Conservation (phyloP, 2,329 filamentous ascomycete genomes). For the Paraphoma sp. region DNA sequence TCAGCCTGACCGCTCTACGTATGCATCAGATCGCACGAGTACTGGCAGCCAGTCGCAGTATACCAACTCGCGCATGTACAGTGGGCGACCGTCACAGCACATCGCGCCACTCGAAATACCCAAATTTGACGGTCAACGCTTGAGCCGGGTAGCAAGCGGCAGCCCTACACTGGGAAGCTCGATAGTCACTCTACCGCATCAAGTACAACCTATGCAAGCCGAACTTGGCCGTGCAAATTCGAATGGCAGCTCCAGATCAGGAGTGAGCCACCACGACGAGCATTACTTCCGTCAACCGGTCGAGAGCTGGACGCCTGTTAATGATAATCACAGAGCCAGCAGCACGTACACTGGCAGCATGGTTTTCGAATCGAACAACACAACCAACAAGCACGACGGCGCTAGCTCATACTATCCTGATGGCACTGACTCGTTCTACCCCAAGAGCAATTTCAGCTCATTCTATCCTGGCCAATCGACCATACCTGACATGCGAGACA, state of each 20-base stretch:
- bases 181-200: slow-evolving; percentile 47
- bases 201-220: slow-evolving; percentile 45
- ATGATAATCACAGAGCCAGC: slow-evolving; percentile 47
- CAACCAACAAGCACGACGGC: slow-evolving; percentile 55
- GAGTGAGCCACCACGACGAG: slow-evolving; percentile 38
- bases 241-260: slow-evolving; percentile 43
- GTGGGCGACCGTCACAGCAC: slow-evolving; percentile 68
- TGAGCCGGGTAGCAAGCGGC: slow-evolving; percentile 71
- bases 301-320: slow-evolving; percentile 47
- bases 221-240: slow-evolving; percentile 47
- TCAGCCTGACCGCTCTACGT: slow-evolving; percentile 59
- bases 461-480: slow-evolving; percentile 55
- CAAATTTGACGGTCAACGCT: slow-evolving; percentile 63
- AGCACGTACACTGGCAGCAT: slow-evolving; percentile 54
- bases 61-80: slow-evolving; percentile 63
- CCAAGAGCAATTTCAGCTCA: slow-evolving; percentile 64
- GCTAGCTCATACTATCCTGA: slow-evolving; percentile 56
- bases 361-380: slow-evolving; percentile 50
- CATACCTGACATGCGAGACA: slow-evolving; percentile 70
- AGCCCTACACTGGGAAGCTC: slow-evolving; percentile 74
- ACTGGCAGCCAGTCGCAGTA: slow-evolving; percentile 47
- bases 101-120: slow-evolving; percentile 68
- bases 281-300: slow-evolving; percentile 38
- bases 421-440: slow-evolving; percentile 43
- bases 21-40: slow-evolving; percentile 48